These are phyloP conservation scores for Boletus rufocinnamomeus DNA, from an alignment of 768 basidiomycete genomes.

Conservation along the genomic window DNA sequence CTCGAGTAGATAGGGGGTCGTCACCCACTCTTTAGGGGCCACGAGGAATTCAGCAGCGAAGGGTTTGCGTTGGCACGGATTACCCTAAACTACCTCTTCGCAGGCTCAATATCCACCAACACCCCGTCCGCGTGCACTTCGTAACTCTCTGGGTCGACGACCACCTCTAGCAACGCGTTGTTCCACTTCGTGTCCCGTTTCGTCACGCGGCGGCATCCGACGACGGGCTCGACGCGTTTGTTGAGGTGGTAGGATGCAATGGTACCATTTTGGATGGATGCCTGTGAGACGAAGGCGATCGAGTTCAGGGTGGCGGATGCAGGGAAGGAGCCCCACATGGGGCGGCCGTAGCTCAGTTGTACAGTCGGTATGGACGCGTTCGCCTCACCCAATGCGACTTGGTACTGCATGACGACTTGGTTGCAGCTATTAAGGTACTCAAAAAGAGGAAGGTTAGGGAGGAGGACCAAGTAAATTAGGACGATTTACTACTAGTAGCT, in stretches of 20 bases:
- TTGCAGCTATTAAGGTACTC: too few relatives aligned
- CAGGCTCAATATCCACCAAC: constrained; percentile 74
- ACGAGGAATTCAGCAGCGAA: too few relatives aligned
- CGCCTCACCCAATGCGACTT: constrained; percentile 98
- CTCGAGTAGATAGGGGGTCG: too few relatives aligned
- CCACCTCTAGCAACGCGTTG: constrained; percentile 74
- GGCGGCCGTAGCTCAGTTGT: constrained; percentile 81
- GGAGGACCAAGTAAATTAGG: too few relatives aligned
- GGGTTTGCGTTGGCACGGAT: too few relatives aligned
- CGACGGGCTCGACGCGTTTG: constrained; percentile 76
- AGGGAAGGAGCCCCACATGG: constrained; percentile 92
- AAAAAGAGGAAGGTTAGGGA: too few relatives aligned
- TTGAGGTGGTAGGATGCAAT: constrained; percentile 67
- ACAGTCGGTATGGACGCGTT: constrained; percentile 97
- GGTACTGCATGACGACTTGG: too few relatives aligned
- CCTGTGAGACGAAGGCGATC: constrained; percentile 79
- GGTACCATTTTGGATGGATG: constrained; percentile 60
- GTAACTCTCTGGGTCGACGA: constrained; percentile 90
- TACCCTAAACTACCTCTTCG: too few relatives aligned
- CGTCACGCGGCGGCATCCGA: constrained; percentile 66
- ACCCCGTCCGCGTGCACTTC: constrained; percentile 81
- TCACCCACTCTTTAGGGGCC: too few relatives aligned
- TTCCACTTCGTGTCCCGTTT: constrained; percentile 98
- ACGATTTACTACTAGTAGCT: too few relatives aligned
- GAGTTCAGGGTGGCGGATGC: constrained; percentile 83